Evolutionary conservation across 2,329 filamentous ascomycete genomes (phyloP).

Genomic region (Neoscytalidium dimidiatum): DNA sequence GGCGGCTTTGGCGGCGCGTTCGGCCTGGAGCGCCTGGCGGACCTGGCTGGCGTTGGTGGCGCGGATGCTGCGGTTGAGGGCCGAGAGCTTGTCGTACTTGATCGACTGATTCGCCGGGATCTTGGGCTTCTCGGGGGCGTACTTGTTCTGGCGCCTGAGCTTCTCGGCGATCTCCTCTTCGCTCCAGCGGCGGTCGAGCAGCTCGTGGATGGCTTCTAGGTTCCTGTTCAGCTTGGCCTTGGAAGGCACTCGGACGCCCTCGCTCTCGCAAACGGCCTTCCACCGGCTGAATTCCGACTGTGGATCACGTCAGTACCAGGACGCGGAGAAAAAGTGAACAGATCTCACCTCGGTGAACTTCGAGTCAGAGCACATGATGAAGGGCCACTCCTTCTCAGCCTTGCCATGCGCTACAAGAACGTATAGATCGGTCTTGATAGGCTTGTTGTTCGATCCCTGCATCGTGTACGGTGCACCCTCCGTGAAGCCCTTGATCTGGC

Average conservation of each 20-base stretch:
- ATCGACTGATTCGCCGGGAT: conserved; percentile 54
- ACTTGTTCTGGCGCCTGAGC: conserved; percentile 65
- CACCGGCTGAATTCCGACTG: conserved; percentile 81
- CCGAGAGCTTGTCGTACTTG: conserved; percentile 75
- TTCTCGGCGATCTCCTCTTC: conserved; percentile 80
- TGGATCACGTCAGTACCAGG: neutral
- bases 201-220: conserved; percentile 74
- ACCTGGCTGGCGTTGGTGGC: conserved; percentile 83
- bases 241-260: conserved; percentile 74
- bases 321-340: conserved; percentile 1
- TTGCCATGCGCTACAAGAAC: conserved; percentile 80
- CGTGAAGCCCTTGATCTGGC: conserved; percentile 80
- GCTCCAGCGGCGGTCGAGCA: conserved; percentile 80
- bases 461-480: conserved; percentile 83
- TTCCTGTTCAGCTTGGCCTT: conserved; percentile 69
- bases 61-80: conserved; percentile 82
- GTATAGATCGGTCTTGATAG: conserved; percentile 84
- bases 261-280: conserved; percentile 66
- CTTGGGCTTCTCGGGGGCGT: conserved; percentile 63
- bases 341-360: conserved; percentile 73
- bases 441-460: conserved; percentile 70
- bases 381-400: conserved; percentile 80
- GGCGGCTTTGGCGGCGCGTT: conserved; percentile 49
- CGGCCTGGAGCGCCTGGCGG: conserved; percentile 85
- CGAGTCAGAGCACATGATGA: conserved; percentile 85